These are phyloP conservation scores for Debaryomyces prosopidis DNA, from an alignment of 805 yeast genomes.

Conservation along the genomic window DNA sequence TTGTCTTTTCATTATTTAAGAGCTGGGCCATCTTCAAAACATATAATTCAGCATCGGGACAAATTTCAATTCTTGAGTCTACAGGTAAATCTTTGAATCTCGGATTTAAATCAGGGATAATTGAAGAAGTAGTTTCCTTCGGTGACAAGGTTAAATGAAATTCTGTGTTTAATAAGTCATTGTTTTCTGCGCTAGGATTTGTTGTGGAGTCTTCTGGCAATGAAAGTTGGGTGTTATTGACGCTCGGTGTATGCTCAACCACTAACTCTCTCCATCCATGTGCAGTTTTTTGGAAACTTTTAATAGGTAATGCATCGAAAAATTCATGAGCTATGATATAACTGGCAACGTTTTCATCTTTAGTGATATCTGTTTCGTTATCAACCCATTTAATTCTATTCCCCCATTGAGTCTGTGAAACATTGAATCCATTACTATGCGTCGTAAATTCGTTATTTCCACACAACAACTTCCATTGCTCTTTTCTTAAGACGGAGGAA, in stretches of 20 bases:
- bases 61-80: conserved; percentile 66
- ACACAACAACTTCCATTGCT: conserved; percentile 56
- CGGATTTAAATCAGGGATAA: conserved; percentile 49
- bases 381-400: conserved; percentile 59
- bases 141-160: conserved; percentile 62
- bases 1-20: conserved; percentile 33
- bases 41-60: conserved; percentile 69
- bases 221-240: conserved; percentile 32
- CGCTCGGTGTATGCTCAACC: conserved; percentile 55
- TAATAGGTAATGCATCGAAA: conserved; percentile 82
- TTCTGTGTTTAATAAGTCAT: conserved; percentile 24
- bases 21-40: conserved; percentile 53
- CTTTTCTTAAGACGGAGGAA: conserved; percentile 58
- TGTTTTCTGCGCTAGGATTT: conserved; percentile 8
- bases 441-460: conserved; percentile 20
- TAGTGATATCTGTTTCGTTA: conserved; percentile 49
- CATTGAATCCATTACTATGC: conserved; percentile 31
- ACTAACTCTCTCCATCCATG: conserved; percentile 79
- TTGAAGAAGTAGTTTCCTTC: conserved; percentile 61
- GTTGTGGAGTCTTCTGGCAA: conserved; percentile 19
- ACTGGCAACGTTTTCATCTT: conserved; percentile 41
- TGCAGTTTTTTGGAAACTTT: conserved; percentile 59
- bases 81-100: conserved; percentile 56
- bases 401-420: conserved; percentile 50
- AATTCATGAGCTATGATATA: conserved; percentile 83